A percentile compares a stretch with the other conserved stretches of the same genome.
Conservation (phyloP, 2,329 filamentous ascomycete species). For the Dothistroma pini region DNA sequence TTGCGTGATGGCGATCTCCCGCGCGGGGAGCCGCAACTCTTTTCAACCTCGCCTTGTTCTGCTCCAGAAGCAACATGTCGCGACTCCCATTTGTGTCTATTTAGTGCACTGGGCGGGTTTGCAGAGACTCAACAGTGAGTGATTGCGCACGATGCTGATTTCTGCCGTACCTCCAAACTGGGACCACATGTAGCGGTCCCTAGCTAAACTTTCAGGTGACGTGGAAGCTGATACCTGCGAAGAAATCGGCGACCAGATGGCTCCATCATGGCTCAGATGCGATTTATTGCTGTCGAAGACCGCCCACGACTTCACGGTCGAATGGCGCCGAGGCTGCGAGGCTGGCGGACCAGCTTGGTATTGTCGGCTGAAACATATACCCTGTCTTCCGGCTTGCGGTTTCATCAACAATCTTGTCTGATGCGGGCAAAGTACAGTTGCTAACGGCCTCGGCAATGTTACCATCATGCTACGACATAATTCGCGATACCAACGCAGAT, state of each 20-base stretch:
- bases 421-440: not conserved
- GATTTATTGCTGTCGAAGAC: not conserved
- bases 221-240: too few species aligned
- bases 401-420: not conserved
- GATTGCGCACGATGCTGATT: too few species aligned
- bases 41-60: not conserved
- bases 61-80: not conserved
- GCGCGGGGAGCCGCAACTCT: not conserved
- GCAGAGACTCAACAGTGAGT: too few species aligned
- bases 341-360: not conserved
- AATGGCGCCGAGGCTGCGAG: not conserved
- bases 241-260: not conserved
- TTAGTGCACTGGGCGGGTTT: too few species aligned
- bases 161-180: too few species aligned
- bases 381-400: not conserved
- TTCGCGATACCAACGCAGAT: not conserved
- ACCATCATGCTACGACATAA: not conserved
- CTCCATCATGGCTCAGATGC: not conserved
- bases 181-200: too few species aligned
- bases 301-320: not conserved
- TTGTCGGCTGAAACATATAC: not conserved
- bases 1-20: not conserved
- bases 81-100: not conserved
- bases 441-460: not conserved
- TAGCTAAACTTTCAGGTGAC: too few species aligned